phyloP scores from a whole-genome alignment of 305 asterid genomes.

The Fraxinus sp. region DNA sequence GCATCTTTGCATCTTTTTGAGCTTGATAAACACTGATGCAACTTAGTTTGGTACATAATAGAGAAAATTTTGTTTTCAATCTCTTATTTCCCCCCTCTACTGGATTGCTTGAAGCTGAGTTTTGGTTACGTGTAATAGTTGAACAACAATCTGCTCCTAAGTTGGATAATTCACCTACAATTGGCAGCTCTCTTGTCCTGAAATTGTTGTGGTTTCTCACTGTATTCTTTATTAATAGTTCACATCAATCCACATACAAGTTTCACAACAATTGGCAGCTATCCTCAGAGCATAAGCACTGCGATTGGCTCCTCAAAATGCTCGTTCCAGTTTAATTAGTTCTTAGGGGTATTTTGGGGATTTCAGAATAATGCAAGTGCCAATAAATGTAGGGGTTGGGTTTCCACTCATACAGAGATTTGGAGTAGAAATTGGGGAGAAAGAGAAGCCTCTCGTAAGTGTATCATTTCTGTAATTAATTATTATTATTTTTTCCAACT shows the following conservation, averaged over 20 bases:
- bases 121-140: not conserved
- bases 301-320: not conserved
- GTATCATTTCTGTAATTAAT: not conserved
- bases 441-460: not conserved
- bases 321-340: not conserved
- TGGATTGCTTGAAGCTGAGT: not conserved
- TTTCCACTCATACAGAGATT: not conserved
- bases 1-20: not conserved
- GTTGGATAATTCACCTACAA: not conserved
- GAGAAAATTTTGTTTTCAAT: not conserved
- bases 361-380: not conserved
- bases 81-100: not conserved
- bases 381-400: not conserved
- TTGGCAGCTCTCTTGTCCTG: not conserved
- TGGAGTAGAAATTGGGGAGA: not conserved
- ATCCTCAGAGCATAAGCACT: not conserved
- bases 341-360: not conserved
- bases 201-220: not conserved
- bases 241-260: not conserved
- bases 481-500: not conserved
- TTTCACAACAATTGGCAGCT: not conserved
- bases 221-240: not conserved
- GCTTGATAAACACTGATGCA: not conserved
- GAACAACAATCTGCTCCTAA: not conserved
- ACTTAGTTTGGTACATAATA: not conserved